Base-by-base conservation (phyloP, 139 green algal genomes). In the Mesotaenium endlicherianum region DNA sequence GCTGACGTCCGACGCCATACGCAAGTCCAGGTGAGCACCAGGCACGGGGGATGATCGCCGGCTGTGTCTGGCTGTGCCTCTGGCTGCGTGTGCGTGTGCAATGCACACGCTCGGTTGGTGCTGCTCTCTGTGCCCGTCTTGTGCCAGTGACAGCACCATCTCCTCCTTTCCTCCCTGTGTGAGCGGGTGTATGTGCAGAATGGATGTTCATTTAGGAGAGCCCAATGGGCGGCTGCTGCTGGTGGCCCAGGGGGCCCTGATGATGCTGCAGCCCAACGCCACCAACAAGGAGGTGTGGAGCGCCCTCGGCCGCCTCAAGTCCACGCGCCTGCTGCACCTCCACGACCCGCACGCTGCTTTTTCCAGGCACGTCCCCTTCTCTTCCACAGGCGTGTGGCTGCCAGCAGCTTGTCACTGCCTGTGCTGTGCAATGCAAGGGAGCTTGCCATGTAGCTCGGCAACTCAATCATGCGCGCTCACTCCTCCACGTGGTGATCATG, bases 251-350 rank as follows among this genome's bases (percentile, higher is more conserved):
- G n/a, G n/a, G n/a, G n/a, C n/a, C n/a, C n/a, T n/a, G 43, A 20
- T 75, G 75, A 17, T 43, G 47, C 53, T 82, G 30, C 75, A 14
- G 1, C 30, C 38, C 20, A 82, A 82, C 31, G 75, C 75, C 1
- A 82, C 75, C 5, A n/a, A 82, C 43, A 44, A 53, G 47, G 75
- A 82, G 60, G 75, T 82, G 49, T 16, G 34, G 5, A n/a, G 2
- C 2, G 42, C n/a, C 14, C 75, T 82, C 17, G 75, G 49, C 4
- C n/a, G 57, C 36, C 75, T 76, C 8, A 42, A 76, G 14, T 17
- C 26, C 39, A 76, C 45, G 30, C 40, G 75, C 30, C 42, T 82
- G 47, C 50, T 82, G 31, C 75, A 82, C 53, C 30, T 82, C 2
- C 39, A 36, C 3, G 26, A 82, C 3, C 26, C 75, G 2, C 42